Percentiles rank a stretch among this genome's conserved stretches.
Conservation (phyloP, 2,329 filamentous ascomycete species). For the Cercospora brassicicola region DNA sequence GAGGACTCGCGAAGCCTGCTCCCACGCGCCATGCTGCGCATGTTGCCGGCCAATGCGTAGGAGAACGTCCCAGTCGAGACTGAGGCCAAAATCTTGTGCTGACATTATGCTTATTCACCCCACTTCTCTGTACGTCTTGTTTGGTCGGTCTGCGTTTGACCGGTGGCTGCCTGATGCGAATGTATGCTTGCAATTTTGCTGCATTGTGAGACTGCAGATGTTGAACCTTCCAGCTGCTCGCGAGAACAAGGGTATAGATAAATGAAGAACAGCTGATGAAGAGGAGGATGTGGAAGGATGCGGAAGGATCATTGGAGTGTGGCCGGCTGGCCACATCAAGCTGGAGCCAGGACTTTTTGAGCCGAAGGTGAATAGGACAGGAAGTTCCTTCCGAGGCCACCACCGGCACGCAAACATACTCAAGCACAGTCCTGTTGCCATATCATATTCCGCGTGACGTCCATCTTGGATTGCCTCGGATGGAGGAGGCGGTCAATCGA, state of each 20-base stretch:
- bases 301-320: neutral
- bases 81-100: neutral
- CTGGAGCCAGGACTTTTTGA: neutral
- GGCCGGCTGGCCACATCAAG: neutral
- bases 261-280: neutral
- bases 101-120: neutral
- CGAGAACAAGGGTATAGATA: neutral
- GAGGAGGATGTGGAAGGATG: neutral
- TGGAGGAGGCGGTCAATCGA: neutral
- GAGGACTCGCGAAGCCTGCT: neutral
- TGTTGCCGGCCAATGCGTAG: neutral
- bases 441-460: rapidly evolving
- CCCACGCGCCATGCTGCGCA: neutral
- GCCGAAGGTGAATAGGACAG: neutral
- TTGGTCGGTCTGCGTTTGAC: neutral
- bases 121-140: neutral
- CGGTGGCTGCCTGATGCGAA: neutral
- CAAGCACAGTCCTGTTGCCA: neutral
- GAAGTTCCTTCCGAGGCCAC: neutral
- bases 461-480: neutral
- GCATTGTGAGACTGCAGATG: neutral
- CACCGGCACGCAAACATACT: neutral
- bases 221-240: neutral
- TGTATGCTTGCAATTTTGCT: neutral
- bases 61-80: neutral